Percentiles rank a stretch among this genome's conserved stretches.
Evolutionary conservation across 495 filamentous ascomycete species (phyloP).

Genomic region (Xanthoparmelia taractica): DNA sequence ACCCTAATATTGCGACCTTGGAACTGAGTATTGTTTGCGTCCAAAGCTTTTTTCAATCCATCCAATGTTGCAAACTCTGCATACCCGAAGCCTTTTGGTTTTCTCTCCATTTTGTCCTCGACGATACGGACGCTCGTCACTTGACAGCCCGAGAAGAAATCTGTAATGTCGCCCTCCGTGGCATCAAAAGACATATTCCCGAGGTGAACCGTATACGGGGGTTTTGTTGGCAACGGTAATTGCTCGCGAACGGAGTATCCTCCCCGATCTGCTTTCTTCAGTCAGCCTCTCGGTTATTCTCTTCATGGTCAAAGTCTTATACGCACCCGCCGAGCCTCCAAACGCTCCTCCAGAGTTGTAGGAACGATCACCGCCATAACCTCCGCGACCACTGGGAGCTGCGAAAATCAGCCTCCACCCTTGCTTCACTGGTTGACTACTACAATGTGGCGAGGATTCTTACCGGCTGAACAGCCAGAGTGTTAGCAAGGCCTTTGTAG

Average conservation of each 20-base stretch:
- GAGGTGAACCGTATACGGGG: slow-evolving; percentile 90
- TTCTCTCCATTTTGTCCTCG: slow-evolving; percentile 82
- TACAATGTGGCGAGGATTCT: slow-evolving; percentile 33
- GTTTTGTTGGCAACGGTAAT: slow-evolving; percentile 79
- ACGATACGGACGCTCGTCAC: slow-evolving; percentile 89
- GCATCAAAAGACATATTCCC: slow-evolving; percentile 95
- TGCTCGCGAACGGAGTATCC: slow-evolving; percentile 68
- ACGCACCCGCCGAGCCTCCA: slow-evolving; percentile 10
- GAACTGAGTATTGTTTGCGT: slow-evolving; percentile 68
- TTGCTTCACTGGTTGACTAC: not conserved
- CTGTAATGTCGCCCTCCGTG: slow-evolving; percentile 66
- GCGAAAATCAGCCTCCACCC: not conserved
- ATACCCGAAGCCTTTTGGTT: slow-evolving; percentile 96
- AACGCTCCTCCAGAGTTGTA: slow-evolving; percentile 19
- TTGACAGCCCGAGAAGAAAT: slow-evolving; percentile 77
- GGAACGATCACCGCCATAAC: slow-evolving; percentile 35
- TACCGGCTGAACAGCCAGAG: slow-evolving; percentile 32
- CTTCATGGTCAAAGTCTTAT: not conserved
- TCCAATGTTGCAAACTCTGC: slow-evolving; percentile 86
- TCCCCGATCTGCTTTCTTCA: slow-evolving; percentile 18
- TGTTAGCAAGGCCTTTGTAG: not conserved
- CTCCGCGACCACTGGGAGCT: slow-evolving; percentile 16
- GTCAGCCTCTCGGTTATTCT: not conserved
- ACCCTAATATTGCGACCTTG: slow-evolving; percentile 81
- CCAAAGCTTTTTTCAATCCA: slow-evolving; percentile 84